Percentiles rank a stretch among this genome's conserved stretches.
Conservation (phyloP, 148 eudicot species). For the Nepenthes gracilis region DNA sequence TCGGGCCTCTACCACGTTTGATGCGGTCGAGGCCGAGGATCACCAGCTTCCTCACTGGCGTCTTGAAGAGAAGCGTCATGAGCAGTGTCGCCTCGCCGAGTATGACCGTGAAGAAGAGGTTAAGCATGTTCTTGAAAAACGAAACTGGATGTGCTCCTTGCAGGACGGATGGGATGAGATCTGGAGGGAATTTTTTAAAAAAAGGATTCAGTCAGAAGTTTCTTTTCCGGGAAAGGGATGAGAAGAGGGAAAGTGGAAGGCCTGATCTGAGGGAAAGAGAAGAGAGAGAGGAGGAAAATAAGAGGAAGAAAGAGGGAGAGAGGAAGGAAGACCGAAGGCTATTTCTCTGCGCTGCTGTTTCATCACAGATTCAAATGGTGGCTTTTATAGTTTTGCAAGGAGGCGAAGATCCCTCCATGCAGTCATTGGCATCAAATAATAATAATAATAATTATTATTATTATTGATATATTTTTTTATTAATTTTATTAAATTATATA, state of each 20-base stretch:
- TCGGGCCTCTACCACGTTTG: slow-evolving; percentile 81
- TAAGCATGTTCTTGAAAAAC: slow-evolving; percentile 28
- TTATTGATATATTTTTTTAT: too few species aligned
- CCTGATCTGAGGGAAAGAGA: background rate
- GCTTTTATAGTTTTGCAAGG: background rate
- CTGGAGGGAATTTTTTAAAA: background rate
- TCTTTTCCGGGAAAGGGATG: background rate
- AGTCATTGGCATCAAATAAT: too few species aligned
- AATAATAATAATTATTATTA: too few species aligned
- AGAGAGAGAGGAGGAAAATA: background rate
- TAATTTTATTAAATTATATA: too few species aligned
- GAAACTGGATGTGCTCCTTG: background rate
- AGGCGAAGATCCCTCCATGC: too few species aligned
- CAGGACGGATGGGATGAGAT: background rate
- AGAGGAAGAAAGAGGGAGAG: slow-evolving; percentile 1
- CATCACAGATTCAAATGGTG: background rate
- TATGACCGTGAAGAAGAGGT: slow-evolving; percentile 36
- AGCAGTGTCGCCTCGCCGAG: slow-evolving; percentile 43
- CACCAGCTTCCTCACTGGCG: slow-evolving; percentile 60
- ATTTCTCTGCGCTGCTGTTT: background rate
- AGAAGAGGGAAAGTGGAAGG: background rate
- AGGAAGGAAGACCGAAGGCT: background rate
- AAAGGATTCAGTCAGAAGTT: too few species aligned
- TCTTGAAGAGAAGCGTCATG: slow-evolving; percentile 55
- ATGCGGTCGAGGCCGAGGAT: slow-evolving; percentile 45